phyloP scores from a whole-genome alignment of 139 green algal species.

The Zygnema circumcarinatum region DNA sequence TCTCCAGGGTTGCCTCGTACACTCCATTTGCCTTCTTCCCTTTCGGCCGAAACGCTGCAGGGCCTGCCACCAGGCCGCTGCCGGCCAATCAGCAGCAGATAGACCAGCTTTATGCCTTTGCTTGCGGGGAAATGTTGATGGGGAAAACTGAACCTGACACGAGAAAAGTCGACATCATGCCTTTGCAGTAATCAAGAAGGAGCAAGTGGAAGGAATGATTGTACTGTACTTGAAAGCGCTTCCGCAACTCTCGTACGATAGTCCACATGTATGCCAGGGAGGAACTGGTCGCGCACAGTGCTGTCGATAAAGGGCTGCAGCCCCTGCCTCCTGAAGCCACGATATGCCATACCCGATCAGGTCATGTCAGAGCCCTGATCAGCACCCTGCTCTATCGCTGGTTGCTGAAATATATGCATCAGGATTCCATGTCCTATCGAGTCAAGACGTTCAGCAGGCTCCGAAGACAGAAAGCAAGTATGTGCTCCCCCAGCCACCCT shows the following conservation, averaged over 20 bases:
- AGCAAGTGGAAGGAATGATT: background rate
- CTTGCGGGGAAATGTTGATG: too few species aligned
- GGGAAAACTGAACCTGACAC: too few species aligned
- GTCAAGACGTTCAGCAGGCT: background rate
- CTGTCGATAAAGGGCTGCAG: slow-evolving; percentile 50
- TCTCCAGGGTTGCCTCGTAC: slow-evolving; percentile 45
- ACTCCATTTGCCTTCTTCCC: slow-evolving; percentile 10
- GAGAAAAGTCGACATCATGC: too few species aligned
- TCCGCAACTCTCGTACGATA: slow-evolving; percentile 50
- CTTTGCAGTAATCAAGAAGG: background rate
- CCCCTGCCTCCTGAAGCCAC: slow-evolving; percentile 31
- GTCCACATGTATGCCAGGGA: slow-evolving; percentile 35
- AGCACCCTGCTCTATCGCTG: background rate
- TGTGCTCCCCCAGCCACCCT: too few species aligned
- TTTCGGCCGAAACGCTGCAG: slow-evolving; percentile 34
- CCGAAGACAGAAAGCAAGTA: too few species aligned
- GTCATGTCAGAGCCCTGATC: background rate
- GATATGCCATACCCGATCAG: too few species aligned
- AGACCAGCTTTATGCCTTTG: too few species aligned
- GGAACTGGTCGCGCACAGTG: slow-evolving; percentile 42
- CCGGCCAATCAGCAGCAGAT: too few species aligned
- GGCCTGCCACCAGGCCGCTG: slow-evolving; percentile 33
- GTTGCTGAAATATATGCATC: background rate
- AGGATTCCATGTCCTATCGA: background rate
- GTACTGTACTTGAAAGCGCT: slow-evolving; percentile 15